phyloP scores from a whole-genome alignment of 1,284 basidiomycete genomes.

The Neotropicomus parvogracilis region DNA sequence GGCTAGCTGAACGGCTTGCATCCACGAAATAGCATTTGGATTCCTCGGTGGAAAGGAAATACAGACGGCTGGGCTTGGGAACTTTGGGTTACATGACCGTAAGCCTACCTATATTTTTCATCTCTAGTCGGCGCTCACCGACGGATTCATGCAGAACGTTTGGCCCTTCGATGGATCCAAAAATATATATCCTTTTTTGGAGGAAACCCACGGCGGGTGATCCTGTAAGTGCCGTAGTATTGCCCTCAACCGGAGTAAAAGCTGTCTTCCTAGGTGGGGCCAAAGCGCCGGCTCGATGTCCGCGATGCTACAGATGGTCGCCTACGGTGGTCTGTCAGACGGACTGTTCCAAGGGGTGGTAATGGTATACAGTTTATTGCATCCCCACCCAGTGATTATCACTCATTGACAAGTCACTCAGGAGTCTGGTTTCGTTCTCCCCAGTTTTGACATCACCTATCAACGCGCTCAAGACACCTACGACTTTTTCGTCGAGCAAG shows the following conservation, averaged over 20 bases:
- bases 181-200: constrained; percentile 2
- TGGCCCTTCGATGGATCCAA: constrained; percentile 1
- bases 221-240: neutral
- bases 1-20: neutral
- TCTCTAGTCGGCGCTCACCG: no score
- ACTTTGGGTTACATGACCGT: constrained; percentile 1
- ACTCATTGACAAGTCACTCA: neutral
- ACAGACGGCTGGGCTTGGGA: neutral
- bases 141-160: neutral
- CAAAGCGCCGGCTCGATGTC: constrained; percentile 56
- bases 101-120: neutral
- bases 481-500: constrained; percentile 32
- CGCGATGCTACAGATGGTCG: constrained; percentile 49
- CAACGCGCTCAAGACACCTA: constrained; percentile 31
- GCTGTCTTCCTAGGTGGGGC: no score
- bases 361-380: constrained; percentile 34
- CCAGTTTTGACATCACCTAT: constrained; percentile 40
- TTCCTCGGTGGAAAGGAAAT: constrained; percentile 15
- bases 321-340: constrained; percentile 45
- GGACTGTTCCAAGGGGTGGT: constrained; percentile 49
- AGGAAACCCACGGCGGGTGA: neutral
- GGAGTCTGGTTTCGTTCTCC: constrained; percentile 46
- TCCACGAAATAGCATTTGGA: constrained; percentile 17
- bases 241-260: no score
- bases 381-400: neutral